Conservation (phyloP, 1,139 yeast species). For the Pneumocystis sp. region DNA sequence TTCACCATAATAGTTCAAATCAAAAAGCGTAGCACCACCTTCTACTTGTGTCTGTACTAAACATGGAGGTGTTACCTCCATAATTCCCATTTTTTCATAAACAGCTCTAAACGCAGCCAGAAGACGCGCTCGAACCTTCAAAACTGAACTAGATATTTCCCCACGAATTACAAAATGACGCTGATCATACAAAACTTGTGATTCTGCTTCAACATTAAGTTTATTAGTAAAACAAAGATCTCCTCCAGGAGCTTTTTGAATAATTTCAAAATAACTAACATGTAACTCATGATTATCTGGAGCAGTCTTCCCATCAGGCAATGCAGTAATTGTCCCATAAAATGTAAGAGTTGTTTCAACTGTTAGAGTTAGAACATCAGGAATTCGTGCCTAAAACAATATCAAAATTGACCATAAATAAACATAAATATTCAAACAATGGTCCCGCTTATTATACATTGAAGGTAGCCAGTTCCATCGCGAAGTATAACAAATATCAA, state of each 20-base stretch:
- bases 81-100: slow-evolving; percentile 55
- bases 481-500: slow-evolving; percentile 79
- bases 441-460: slow-evolving; percentile 78
- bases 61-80: slow-evolving; percentile 97
- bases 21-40: slow-evolving; percentile 94
- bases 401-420: not conserved
- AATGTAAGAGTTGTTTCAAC: slow-evolving; percentile 71
- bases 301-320: slow-evolving; percentile 93
- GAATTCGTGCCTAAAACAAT: slow-evolving; percentile 50
- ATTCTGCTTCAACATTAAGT: slow-evolving; percentile 71
- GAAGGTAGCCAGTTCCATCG: slow-evolving; percentile 88
- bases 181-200: slow-evolving; percentile 78
- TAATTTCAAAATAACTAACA: slow-evolving; percentile 75
- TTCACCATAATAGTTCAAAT: slow-evolving; percentile 89
- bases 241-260: slow-evolving; percentile 92
- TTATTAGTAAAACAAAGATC: slow-evolving; percentile 91
- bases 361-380: slow-evolving; percentile 70
- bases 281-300: slow-evolving; percentile 94
- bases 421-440: slow-evolving; percentile 22
- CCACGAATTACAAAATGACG: slow-evolving; percentile 94
- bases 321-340: slow-evolving; percentile 62
- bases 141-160: slow-evolving; percentile 81
- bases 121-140: slow-evolving; percentile 83
- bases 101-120: slow-evolving; percentile 62
- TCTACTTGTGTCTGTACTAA: slow-evolving; percentile 99